Base-by-base conservation (phyloP, 208 protist species). In the Leishmania braziliensis region DNA sequence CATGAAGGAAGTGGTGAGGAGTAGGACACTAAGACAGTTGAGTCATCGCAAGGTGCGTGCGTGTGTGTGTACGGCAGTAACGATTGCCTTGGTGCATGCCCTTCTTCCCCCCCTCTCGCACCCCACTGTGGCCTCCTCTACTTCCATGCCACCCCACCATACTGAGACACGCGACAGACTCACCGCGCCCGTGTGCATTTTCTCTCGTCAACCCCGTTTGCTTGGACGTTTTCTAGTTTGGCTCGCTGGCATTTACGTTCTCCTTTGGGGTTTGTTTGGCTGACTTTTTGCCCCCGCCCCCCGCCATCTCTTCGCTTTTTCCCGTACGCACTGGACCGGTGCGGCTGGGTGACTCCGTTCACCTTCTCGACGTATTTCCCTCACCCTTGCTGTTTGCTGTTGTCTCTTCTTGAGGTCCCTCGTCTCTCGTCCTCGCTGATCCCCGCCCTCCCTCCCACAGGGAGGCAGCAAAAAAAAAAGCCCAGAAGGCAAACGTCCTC, bases 11-110 rank as follows among this genome's bases (percentile, higher is more conserved):
- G 39, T 14, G 62, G 18, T 66, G 60, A 72, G 72, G 33, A 58
- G 43, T 50, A 46, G 29, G 76, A 39, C 46, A 48, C 43, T 77
- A 82, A 71, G 16, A 78, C 54, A 73, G 73, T 6, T 46, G 43
- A 46, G 43, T 54, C 39, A 66, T 71, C 29, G 33, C 33, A 36
- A 16, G 48, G 66, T 77, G 36, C 69, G 54, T 63, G 5, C 5
- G 26, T 29, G 58, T n/a, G 58, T 26, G 56, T 18, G 14, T 63
- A 36, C 62, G 29, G 29, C 62, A 2, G 29, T 66, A 8, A 0
- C 29, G 29, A 39, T 20, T 20, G 62, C 62, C 26, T 33, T 39
- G 26, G 18, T 39, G 29, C 29, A 29, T 20, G 29, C 29, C 36
- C 62, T 36, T 39, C 62, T 5, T 23, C 29, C 12, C 62, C 10